A percentile compares a stretch with the other conserved stretches of the same genome.
These are phyloP conservation scores for Phytophthora melonis DNA, from an alignment of 352 stramenopile genomes.

Conservation along the genomic window DNA sequence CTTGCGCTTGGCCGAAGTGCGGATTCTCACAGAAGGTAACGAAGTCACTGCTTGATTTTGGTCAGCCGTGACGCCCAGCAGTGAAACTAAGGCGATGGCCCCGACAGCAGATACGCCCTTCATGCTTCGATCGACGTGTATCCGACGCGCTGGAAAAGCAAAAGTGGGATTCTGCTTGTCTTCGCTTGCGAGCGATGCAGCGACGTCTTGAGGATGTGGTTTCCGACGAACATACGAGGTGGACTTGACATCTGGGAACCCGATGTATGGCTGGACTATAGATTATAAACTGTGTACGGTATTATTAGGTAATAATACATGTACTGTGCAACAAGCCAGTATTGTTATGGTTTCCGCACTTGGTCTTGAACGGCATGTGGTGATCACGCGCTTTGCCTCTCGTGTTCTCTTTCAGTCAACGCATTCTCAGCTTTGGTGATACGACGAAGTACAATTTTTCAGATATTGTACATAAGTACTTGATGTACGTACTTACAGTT, in stretches of 20 bases:
- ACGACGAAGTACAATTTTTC: no score
- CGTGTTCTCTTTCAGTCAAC: neutral
- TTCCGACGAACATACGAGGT: neutral
- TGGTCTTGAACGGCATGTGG: neutral
- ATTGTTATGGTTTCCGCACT: neutral
- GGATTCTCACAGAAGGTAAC: conserved; percentile 3
- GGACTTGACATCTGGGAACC: neutral
- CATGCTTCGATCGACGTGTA: neutral
- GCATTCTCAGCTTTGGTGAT: neutral
- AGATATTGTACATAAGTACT: no score
- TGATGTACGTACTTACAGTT: no score
- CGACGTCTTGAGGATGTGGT: neutral
- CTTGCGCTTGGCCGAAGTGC: conserved; percentile 40
- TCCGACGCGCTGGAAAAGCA: neutral
- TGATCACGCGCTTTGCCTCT: neutral
- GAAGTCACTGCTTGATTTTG: neutral
- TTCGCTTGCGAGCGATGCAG: neutral
- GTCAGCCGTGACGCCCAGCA: neutral
- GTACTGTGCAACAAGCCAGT: no score
- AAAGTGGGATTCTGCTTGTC: neutral
- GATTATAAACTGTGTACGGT: no score
- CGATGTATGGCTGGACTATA: neutral
- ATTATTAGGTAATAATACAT: no score
- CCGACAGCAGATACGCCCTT: neutral
- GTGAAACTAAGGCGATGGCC: neutral